phyloP scores from a whole-genome alignment of 1,284 basidiomycete genomes.

The Xerocomus nothofagi region DNA sequence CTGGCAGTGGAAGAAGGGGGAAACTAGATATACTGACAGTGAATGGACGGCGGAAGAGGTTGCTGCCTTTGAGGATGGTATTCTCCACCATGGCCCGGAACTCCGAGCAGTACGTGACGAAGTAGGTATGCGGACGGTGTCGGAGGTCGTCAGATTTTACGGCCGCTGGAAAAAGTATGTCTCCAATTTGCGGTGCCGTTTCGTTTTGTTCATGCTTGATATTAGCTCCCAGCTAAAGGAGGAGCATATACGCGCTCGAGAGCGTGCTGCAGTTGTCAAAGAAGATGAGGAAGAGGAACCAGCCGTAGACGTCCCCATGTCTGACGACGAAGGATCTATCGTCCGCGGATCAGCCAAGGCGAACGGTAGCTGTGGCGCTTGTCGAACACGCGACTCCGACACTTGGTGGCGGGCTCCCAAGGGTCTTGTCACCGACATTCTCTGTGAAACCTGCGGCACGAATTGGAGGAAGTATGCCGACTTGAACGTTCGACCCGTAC shows the following conservation, averaged over 20 bases:
- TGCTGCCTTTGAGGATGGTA: constrained; percentile 74
- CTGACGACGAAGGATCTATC: constrained; percentile 77
- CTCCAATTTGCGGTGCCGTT: constrained; percentile 3
- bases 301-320: constrained; percentile 42
- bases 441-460: constrained; percentile 80
- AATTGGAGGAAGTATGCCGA: constrained; percentile 91
- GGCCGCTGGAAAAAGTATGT: constrained; percentile 82
- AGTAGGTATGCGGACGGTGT: constrained; percentile 65
- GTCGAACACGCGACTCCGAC: constrained; percentile 71
- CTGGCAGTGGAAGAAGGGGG: constrained; percentile 70
- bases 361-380: constrained; percentile 69
- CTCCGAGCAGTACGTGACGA: constrained; percentile 77
- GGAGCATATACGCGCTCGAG: constrained; percentile 56
- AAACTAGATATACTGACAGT: constrained; percentile 64
- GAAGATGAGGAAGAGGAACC: constrained; percentile 42
- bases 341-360: constrained; percentile 56
- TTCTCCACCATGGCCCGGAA: constrained; percentile 71
- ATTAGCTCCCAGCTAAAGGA: constrained; percentile 62
- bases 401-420: constrained; percentile 88
- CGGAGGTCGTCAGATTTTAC: constrained; percentile 82
- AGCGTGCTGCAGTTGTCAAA: constrained; percentile 46
- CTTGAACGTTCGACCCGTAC: constrained; percentile 66
- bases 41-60: constrained; percentile 74
- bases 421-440: constrained; percentile 64
- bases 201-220: constrained; percentile 17